Evolutionary conservation across 495 filamentous ascomycete species (phyloP).

Genomic region (Penicillium ucsense): DNA sequence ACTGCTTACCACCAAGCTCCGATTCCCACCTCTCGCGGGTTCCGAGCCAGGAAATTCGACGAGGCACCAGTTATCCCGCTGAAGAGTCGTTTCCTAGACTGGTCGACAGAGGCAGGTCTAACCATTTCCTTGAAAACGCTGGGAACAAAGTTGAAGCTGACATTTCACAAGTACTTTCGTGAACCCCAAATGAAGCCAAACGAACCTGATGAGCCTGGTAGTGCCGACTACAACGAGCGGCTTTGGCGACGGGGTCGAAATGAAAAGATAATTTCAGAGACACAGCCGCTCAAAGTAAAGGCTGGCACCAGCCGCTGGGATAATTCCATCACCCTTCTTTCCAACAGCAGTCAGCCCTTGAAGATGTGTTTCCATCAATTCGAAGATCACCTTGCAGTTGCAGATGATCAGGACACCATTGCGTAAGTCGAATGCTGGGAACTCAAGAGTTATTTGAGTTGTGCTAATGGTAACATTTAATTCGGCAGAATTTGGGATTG

Average conservation of each 20-base stretch:
- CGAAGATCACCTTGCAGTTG: constrained; percentile 89
- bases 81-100: constrained; percentile 77
- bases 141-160: constrained; percentile 21
- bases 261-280: constrained; percentile 80
- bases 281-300: constrained; percentile 83
- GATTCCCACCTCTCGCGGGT: constrained; percentile 65
- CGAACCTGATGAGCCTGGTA: constrained; percentile 93
- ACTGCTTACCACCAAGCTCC: constrained; percentile 67
- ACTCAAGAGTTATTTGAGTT: not conserved
- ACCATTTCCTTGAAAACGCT: not conserved
- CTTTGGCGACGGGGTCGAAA: constrained; percentile 91
- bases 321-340: constrained; percentile 62
- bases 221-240: constrained; percentile 91
- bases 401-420: constrained; percentile 82
- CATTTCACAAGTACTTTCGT: constrained; percentile 65
- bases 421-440: constrained; percentile 34
- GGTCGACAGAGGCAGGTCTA: constrained; percentile 70
- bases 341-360: constrained; percentile 76
- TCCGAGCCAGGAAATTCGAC: constrained; percentile 47
- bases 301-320: constrained; percentile 82
- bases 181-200: constrained; percentile 97
- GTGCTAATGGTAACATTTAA: constrained; percentile 12
- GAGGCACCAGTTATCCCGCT: constrained; percentile 58
- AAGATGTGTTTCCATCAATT: constrained; percentile 98
- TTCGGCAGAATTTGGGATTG: constrained; percentile 76